Conservation (phyloP, 1,284 basidiomycete genomes). For the Tilletia indica region DNA sequence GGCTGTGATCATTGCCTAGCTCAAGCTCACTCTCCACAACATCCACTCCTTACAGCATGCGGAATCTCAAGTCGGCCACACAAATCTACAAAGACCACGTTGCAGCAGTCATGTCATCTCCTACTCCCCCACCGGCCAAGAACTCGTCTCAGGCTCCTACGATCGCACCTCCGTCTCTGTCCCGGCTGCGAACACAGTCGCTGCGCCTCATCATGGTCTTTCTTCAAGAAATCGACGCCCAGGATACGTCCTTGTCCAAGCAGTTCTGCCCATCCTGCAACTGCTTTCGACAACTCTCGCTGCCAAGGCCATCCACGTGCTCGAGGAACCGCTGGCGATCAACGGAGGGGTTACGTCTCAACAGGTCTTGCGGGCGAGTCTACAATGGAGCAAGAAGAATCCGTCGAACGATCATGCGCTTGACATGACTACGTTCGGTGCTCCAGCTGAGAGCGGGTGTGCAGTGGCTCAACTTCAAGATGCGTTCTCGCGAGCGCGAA, state of each 20-base stretch:
- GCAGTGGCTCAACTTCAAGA: conserved; percentile 47
- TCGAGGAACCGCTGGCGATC: conserved; percentile 81
- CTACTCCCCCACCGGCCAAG: conserved; percentile 78
- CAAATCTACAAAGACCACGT: conserved; percentile 98
- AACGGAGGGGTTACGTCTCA: conserved; percentile 72
- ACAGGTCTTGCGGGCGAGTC: conserved; percentile 80
- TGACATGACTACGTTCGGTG: conserved; percentile 42
- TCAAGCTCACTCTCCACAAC: too few species aligned
- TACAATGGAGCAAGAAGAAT: conserved; percentile 40
- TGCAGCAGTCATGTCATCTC: conserved; percentile 70
- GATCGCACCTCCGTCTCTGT: conserved; percentile 93
- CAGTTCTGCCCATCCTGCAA: conserved; percentile 81
- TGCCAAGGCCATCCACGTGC: conserved; percentile 79
- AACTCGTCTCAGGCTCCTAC: conserved; percentile 94
- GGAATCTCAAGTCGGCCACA: conserved; percentile 76
- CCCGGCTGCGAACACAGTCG: conserved; percentile 76
- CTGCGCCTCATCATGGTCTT: conserved; percentile 86
- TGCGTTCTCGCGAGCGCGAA: conserved; percentile 39
- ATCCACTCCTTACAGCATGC: conserved; percentile 60
- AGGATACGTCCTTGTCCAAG: conserved; percentile 65
- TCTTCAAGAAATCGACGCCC: conserved; percentile 78
- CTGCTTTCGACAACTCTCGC: conserved; percentile 82
- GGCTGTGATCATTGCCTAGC: too few species aligned
- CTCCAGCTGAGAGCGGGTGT: conserved; percentile 48
- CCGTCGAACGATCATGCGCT: conserved; percentile 35